Conservation (phyloP, 225 moss, liverwort and hornwort genomes). For the Climacium dendroides region DNA sequence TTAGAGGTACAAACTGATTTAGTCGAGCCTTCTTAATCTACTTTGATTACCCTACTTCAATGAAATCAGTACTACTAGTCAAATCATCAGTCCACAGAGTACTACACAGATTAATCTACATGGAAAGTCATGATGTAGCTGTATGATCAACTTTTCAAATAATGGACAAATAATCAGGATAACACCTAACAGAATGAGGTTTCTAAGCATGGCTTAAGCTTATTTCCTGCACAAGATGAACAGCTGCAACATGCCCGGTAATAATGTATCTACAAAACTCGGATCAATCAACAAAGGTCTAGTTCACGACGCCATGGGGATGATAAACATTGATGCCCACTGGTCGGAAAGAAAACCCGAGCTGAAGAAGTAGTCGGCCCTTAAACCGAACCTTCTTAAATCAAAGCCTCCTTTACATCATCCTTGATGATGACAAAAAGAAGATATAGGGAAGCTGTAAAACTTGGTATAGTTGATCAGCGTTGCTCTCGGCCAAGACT, state of each 20-base stretch:
- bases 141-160: not conserved
- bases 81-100: not conserved
- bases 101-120: not conserved
- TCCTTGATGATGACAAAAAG: not conserved
- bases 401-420: not conserved
- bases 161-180: not conserved
- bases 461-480: not conserved
- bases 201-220: not conserved
- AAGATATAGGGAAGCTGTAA: not conserved
- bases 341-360: not conserved
- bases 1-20: not conserved
- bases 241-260: not conserved
- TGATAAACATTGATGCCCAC: not conserved
- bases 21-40: not conserved
- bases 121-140: not conserved
- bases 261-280: not conserved
- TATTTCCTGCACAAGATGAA: not conserved
- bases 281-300: not conserved
- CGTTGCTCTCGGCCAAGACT: not conserved
- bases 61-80: not conserved
- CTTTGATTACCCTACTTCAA: not conserved
- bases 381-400: not conserved
- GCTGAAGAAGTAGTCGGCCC: not conserved
- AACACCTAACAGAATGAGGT: not conserved
- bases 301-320: not conserved